Conservation (phyloP, 306 rosid genomes). For the Prunus padus region DNA sequence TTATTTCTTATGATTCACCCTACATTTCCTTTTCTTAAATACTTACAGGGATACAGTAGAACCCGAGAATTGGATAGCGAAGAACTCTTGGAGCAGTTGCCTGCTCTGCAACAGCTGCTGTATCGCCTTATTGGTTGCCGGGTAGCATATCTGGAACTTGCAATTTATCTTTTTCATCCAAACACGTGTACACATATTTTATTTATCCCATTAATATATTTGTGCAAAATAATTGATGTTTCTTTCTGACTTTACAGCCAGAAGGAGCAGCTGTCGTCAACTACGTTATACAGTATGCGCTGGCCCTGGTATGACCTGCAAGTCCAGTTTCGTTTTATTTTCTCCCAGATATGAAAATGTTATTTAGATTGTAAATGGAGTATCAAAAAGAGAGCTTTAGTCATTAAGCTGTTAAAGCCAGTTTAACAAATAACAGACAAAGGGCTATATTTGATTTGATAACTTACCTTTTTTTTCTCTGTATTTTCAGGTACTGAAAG, state of each 20-base stretch:
- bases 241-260: constrained; percentile 64
- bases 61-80: constrained; percentile 96
- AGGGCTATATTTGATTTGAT: not conserved
- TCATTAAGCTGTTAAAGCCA: not conserved
- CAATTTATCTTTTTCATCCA: not conserved
- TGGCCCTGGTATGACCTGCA: constrained; percentile 76
- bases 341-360: not conserved
- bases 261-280: constrained; percentile 92
- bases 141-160: constrained; percentile 43
- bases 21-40: constrained; percentile 14
- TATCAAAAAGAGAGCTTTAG: not conserved
- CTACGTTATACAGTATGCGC: constrained; percentile 93
- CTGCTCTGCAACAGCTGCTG: constrained; percentile 90
- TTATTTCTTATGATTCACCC: not conserved
- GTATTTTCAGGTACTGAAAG: constrained; percentile 84
- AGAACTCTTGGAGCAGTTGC: constrained; percentile 89
- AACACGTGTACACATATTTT: not conserved
- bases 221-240: constrained; percentile 15
- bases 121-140: constrained; percentile 88
- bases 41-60: constrained; percentile 79
- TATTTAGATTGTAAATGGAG: not conserved
- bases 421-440: not conserved
- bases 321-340: constrained; percentile 3
- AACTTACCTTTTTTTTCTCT: constrained; percentile 23
- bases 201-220: not conserved